Conservation (phyloP, 2,329 filamentous ascomycete genomes). For the Xylariaceae sp. region DNA sequence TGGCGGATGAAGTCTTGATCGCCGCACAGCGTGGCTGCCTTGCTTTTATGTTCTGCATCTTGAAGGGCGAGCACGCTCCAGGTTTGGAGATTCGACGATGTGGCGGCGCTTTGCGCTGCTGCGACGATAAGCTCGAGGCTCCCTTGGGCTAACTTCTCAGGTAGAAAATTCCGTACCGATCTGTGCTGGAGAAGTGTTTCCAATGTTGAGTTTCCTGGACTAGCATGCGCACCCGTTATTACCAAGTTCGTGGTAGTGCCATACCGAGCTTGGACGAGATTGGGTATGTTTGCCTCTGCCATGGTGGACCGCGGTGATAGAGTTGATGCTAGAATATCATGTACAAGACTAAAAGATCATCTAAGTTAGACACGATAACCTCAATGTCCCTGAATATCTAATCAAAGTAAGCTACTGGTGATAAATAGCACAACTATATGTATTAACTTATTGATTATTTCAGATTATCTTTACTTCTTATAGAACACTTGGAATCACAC, state of each 20-base stretch:
- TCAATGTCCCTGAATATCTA: neutral
- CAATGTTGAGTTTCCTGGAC: conserved; percentile 29
- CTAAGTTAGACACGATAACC: too few relatives aligned
- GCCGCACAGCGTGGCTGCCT: conserved; percentile 37
- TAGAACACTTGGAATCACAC: too few relatives aligned
- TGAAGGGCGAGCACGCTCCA: conserved; percentile 43
- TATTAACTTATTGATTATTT: too few relatives aligned
- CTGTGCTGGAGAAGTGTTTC: conserved; percentile 40
- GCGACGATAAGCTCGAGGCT: conserved; percentile 42
- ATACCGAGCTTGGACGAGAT: conserved; percentile 33
- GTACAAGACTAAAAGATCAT: too few relatives aligned
- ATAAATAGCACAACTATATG: neutral
- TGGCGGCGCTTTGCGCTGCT: conserved; percentile 44
- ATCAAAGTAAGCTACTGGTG: too few relatives aligned
- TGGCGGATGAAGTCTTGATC: conserved; percentile 43
- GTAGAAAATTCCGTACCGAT: conserved; percentile 41
- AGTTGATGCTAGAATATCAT: neutral
- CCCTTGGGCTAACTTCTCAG: conserved; percentile 31
- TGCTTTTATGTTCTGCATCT: conserved; percentile 37
- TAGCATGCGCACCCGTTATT: neutral
- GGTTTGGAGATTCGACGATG: conserved; percentile 45
- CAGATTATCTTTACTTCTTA: too few relatives aligned
- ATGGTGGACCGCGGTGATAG: conserved; percentile 6
- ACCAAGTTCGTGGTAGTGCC: conserved; percentile 12
- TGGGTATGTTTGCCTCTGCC: conserved; percentile 28